These are phyloP conservation scores for Globisporangium heterothallicum DNA, from an alignment of 352 stramenopile genomes.

Conservation along the genomic window DNA sequence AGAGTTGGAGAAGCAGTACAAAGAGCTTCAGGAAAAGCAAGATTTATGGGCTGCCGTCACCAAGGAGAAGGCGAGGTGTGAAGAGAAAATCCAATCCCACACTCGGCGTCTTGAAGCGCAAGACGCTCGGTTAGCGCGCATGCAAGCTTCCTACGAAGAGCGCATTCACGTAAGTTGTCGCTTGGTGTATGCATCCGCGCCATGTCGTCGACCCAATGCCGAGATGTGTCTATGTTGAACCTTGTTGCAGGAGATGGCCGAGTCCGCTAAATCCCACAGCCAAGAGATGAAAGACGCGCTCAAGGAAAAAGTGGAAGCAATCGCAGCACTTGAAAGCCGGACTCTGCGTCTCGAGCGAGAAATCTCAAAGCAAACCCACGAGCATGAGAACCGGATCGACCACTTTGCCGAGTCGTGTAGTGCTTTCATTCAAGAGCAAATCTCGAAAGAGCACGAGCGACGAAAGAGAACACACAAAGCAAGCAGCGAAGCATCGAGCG, in stretches of 20 bases:
- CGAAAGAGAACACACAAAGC: background rate
- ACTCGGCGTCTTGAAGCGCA: slow-evolving; percentile 38
- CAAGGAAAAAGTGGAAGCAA: slow-evolving; percentile 22
- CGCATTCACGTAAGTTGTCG: slow-evolving; percentile 27
- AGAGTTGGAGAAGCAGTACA: slow-evolving; percentile 34
- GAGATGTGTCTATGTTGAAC: background rate
- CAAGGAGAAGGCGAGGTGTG: slow-evolving; percentile 28
- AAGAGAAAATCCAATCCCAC: slow-evolving; percentile 39
- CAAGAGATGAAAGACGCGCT: slow-evolving; percentile 26
- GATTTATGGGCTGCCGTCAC: slow-evolving; percentile 21
- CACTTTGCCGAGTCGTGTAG: slow-evolving; percentile 43
- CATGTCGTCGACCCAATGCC: too few relatives aligned
- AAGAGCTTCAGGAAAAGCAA: slow-evolving; percentile 39
- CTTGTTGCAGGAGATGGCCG: slow-evolving; percentile 16
- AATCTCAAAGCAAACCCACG: slow-evolving; percentile 34
- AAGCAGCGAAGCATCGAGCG: background rate
- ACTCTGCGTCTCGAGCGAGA: slow-evolving; percentile 37
- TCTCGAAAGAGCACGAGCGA: slow-evolving; percentile 35
- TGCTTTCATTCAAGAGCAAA: slow-evolving; percentile 50
- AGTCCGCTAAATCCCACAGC: slow-evolving; percentile 18
- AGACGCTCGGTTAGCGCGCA: slow-evolving; percentile 23
- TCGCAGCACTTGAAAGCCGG: slow-evolving; percentile 34
- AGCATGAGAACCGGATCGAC: slow-evolving; percentile 54
- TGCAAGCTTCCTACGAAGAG: slow-evolving; percentile 44
- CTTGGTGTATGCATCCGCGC: background rate